phyloP scores from a whole-genome alignment of 345 rosid species.

The Ceriops zippeliana region DNA sequence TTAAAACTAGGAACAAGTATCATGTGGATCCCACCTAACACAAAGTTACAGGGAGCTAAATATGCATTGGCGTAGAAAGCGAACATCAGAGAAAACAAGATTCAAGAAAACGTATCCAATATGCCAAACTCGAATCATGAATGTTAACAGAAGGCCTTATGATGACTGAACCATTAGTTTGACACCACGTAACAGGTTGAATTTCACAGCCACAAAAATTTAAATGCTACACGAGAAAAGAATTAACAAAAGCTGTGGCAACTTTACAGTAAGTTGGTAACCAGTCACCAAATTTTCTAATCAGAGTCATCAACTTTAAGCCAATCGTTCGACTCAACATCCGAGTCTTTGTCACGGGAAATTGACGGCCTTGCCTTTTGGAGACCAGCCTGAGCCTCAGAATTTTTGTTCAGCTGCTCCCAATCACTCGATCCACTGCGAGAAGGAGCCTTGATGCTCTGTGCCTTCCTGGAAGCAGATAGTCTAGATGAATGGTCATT shows the following conservation, averaged over 20 bases:
- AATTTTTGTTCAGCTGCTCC: constrained; percentile 48
- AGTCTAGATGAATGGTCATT: constrained; percentile 30
- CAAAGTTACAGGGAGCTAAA: too few relatives aligned
- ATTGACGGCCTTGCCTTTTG: constrained; percentile 32
- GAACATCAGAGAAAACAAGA: too few relatives aligned
- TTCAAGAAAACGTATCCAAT: too few relatives aligned
- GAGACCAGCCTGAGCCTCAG: constrained; percentile 20
- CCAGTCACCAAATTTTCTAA: constrained; percentile 20
- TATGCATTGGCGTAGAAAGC: too few relatives aligned
- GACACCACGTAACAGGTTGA: constrained; percentile 11
- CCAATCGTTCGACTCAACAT: constrained; percentile 67
- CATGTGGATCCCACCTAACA: too few relatives aligned
- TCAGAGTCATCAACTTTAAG: constrained; percentile 56
- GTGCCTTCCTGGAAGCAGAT: constrained; percentile 18
- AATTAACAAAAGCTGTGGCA: not conserved
- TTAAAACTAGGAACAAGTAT: too few relatives aligned
- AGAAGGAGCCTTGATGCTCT: constrained; percentile 28
- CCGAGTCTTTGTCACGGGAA: constrained; percentile 55
- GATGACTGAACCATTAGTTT: constrained; percentile 13
- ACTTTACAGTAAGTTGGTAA: constrained; percentile 39
- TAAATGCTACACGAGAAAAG: not conserved
- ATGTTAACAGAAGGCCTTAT: not conserved
- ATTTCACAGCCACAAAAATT: constrained; percentile 6
- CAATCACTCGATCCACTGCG: constrained; percentile 58
- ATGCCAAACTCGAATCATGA: too few relatives aligned